Evolutionary conservation across 2,329 filamentous ascomycete genomes (phyloP).

Genomic region (Aspergillus udagawae): DNA sequence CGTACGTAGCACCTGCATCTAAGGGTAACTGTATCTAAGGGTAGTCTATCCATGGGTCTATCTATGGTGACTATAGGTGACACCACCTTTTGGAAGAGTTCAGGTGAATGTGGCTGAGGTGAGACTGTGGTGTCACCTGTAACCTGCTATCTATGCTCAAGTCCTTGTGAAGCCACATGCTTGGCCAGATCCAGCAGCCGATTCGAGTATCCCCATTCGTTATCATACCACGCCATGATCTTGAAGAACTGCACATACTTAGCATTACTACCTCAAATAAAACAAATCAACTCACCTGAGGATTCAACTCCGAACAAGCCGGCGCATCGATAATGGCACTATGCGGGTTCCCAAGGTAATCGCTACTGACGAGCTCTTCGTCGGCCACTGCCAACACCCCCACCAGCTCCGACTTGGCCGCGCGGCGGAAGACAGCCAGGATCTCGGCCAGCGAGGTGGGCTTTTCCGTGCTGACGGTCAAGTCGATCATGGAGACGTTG

Average conservation of each 20-base stretch:
- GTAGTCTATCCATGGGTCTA: background rate
- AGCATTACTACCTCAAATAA: background rate
- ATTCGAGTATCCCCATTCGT: constrained; percentile 95
- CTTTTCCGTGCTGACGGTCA: constrained; percentile 85
- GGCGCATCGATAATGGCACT: constrained; percentile 94
- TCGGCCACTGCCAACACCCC: constrained; percentile 83
- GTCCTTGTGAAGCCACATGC: constrained; percentile 14
- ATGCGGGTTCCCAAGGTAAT: constrained; percentile 78
- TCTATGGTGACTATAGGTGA: no score
- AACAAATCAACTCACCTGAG: constrained; percentile 11
- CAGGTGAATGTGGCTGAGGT: no score
- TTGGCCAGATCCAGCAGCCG: constrained; percentile 67
- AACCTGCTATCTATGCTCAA: constrained; percentile 13
- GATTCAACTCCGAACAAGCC: constrained; percentile 85
- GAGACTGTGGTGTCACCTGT: no score
- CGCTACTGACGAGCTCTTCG: constrained; percentile 83
- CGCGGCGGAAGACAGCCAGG: constrained; percentile 20
- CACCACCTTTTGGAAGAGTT: no score
- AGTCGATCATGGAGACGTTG: constrained; percentile 92
- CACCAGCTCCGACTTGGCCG: constrained; percentile 43
- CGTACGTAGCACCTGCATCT: no score
- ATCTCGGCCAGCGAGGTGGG: constrained; percentile 42
- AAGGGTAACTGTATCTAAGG: no score
- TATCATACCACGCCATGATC: constrained; percentile 91
- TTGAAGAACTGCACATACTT: constrained; percentile 79